These are phyloP conservation scores for Scheffersomyces stipitis DNA, from an alignment of 805 yeast species.

Conservation along the genomic window DNA sequence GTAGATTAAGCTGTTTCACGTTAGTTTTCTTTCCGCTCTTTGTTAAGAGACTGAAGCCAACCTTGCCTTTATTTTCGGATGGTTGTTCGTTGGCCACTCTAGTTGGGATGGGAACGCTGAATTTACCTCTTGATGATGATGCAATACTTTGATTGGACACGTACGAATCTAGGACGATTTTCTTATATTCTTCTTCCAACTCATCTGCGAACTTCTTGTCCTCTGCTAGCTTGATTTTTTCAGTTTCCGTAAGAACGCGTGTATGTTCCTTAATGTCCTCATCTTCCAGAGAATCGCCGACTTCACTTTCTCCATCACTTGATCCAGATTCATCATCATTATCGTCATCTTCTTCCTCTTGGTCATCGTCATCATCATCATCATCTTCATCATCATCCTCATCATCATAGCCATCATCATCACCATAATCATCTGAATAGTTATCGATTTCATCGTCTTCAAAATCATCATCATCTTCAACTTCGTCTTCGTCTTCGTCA, in stretches of 20 bases:
- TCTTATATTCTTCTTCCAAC: slow-evolving; percentile 57
- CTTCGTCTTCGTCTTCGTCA: slow-evolving; percentile 9
- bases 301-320: slow-evolving; percentile 15
- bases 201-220: slow-evolving; percentile 44
- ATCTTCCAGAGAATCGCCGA: not conserved
- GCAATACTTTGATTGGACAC: slow-evolving; percentile 31
- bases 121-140: slow-evolving; percentile 8
- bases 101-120: slow-evolving; percentile 27
- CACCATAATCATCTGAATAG: slow-evolving; percentile 13
- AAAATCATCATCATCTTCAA: slow-evolving; percentile 15
- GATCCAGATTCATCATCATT: slow-evolving; percentile 17
- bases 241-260: slow-evolving; percentile 1
- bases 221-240: slow-evolving; percentile 4
- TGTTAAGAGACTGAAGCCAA: slow-evolving; percentile 53
- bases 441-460: slow-evolving; percentile 14
- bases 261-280: too few relatives aligned
- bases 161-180: slow-evolving; percentile 52
- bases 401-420: slow-evolving; percentile 13
- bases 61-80: not conserved
- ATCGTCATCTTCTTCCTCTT: slow-evolving; percentile 12
- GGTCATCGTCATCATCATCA: slow-evolving; percentile 10
- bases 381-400: slow-evolving; percentile 11
- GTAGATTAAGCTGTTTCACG: slow-evolving; percentile 49
- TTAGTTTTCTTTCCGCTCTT: slow-evolving; percentile 49
- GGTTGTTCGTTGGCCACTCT: slow-evolving; percentile 4